Conservation (phyloP, 2,329 filamentous ascomycete genomes). For the Macrophomina pseudophaseolina region DNA sequence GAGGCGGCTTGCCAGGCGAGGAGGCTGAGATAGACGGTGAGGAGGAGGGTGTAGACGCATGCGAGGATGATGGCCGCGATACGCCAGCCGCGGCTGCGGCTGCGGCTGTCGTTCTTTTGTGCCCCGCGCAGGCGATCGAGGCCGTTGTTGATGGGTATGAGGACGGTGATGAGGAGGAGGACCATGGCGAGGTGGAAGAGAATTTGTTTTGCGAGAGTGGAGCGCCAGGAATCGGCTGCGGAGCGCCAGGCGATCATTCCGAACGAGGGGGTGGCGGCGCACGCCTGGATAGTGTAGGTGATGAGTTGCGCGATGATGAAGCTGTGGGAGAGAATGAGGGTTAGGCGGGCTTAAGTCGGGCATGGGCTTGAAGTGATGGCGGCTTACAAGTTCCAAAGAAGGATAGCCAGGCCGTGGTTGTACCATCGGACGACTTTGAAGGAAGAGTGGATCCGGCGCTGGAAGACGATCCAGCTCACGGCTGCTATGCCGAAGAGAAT, state of each 20-base stretch:
- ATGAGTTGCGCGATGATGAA: background rate
- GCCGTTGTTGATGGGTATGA: background rate
- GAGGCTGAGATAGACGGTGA: background rate
- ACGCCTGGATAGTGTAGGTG: background rate
- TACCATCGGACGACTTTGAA: constrained; percentile 5
- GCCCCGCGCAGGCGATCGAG: background rate
- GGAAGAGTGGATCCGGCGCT: background rate
- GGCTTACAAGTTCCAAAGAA: background rate
- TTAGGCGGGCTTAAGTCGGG: background rate
- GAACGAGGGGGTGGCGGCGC: too few species aligned
- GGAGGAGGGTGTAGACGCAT: background rate
- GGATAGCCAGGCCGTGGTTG: background rate
- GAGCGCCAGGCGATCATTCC: too few species aligned
- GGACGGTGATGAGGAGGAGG: background rate
- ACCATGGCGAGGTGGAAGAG: background rate
- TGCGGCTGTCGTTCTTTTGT: background rate
- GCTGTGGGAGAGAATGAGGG: background rate
- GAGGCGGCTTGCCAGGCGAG: background rate
- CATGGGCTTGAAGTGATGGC: background rate
- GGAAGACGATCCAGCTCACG: background rate
- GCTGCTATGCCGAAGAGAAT: background rate
- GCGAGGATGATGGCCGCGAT: background rate
- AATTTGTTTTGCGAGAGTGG: background rate
- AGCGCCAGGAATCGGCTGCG: background rate
- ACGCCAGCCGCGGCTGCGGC: background rate